Evolutionary conservation across 805 yeast genomes (phyloP).

Genomic region (Myxozyma udenii): DNA sequence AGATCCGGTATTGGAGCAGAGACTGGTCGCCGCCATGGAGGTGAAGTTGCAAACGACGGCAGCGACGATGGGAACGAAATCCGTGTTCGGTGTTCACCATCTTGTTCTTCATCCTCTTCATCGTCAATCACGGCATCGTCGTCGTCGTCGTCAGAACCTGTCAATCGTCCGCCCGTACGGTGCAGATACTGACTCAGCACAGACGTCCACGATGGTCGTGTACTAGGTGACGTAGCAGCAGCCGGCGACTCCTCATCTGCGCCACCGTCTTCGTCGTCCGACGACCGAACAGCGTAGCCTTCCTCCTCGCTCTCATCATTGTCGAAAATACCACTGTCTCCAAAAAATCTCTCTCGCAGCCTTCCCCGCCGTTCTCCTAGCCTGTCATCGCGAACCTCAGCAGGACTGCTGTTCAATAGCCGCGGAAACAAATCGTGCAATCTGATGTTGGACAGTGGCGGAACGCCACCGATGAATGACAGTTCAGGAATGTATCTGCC

Average conservation of each 20-base stretch:
- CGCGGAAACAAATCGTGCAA: conserved; percentile 23
- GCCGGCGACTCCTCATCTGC: background rate
- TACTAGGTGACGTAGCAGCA: background rate
- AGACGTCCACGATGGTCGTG: conserved; percentile 5
- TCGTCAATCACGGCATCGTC: background rate
- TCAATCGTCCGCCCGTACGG: background rate
- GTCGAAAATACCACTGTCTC: background rate
- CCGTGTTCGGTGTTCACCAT: no score
- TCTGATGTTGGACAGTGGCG: conserved; percentile 18
- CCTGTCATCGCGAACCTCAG: background rate
- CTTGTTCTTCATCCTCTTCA: background rate
- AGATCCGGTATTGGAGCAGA: background rate
- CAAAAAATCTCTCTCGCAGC: no score
- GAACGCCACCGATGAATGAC: conserved; percentile 25
- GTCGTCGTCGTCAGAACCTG: background rate
- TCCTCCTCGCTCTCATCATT: background rate
- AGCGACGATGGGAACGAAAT: no score
- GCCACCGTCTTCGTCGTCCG: background rate
- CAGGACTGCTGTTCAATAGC: conserved; percentile 1
- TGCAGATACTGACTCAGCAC: conserved; percentile 5
- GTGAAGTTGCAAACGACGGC: no score
- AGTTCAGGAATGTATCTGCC: conserved; percentile 22
- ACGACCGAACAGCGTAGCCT: background rate
- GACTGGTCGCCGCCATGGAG: background rate
- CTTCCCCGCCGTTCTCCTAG: no score